Evolutionary conservation across 768 basidiomycete species (phyloP), one percentile per base, ranked within the genome.

Genomic region (Suillus weaverae): DNA sequence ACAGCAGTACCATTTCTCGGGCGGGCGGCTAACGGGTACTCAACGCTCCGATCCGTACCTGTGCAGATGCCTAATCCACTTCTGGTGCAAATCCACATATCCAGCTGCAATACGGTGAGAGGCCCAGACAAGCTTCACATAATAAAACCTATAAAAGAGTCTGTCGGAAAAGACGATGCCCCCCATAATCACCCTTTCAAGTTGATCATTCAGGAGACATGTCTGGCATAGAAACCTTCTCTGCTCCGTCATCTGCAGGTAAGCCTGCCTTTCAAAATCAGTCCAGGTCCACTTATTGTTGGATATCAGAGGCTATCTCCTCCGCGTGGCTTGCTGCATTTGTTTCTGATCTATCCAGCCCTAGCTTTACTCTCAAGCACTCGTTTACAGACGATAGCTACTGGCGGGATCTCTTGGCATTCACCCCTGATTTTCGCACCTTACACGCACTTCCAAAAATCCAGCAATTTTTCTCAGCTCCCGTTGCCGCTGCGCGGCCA

Each of bases 401-500:
- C n/a, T 62, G 63, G 63, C 60, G 60, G 3, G 60, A 61, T 60
- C 60, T 64, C 20, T 44, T 62, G 36, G 60, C 54, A 14, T 64
- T 62, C 41, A 63, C 60, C 50, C 63, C 41, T 18, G 54, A 62
- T 61, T 62, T 41, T 61, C 32, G 43, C 8, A 64, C 63, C 30
- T 44, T 61, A 14, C 63, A 61, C 26, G 16, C 63, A 18, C 56
- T 64, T 44, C 46, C 43, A 13, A 32, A 61, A 20, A 60, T 64
- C 16, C 22, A 50, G 43, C 22, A 33, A 6, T 62, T 64, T 61
- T 64, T 64, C 22, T 60, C 59, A 9, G 16, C 6, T 6, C 60
- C 63, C 9, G 46, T 64, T 14, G n/a, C 32, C 20, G 11, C 11
- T 50, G 63, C 60, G 5, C 61, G 18, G 60, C 60, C 63, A 36